phyloP scores from a whole-genome alignment of 2,329 filamentous ascomycete genomes.

The Calonectria pteridis region DNA sequence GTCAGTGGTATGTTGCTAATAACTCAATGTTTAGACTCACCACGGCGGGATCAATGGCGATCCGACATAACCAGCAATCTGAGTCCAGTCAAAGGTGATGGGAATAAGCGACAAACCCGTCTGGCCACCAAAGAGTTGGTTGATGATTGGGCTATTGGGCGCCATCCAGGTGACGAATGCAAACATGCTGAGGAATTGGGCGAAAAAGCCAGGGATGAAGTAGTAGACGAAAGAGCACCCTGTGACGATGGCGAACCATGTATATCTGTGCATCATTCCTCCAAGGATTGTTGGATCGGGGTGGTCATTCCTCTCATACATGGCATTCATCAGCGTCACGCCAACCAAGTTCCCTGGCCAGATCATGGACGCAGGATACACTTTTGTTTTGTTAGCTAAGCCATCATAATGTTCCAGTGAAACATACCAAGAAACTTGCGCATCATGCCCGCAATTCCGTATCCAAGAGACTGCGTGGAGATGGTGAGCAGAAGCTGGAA shows the following conservation, averaged over 20 bases:
- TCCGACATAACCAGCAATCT: constrained; percentile 75
- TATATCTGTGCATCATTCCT: constrained; percentile 74
- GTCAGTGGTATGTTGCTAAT: not conserved
- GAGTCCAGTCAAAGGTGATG: constrained; percentile 83
- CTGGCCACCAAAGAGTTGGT: constrained; percentile 79
- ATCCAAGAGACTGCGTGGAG: constrained; percentile 77
- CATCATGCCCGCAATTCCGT: constrained; percentile 77
- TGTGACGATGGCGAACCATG: constrained; percentile 72
- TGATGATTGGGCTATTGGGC: constrained; percentile 75
- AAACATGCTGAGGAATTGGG: constrained; percentile 77
- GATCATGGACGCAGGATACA: constrained; percentile 78
- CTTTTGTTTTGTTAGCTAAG: constrained; percentile 46
- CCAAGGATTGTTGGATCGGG: constrained; percentile 68
- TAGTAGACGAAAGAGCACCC: constrained; percentile 72
- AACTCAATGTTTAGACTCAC: constrained; percentile 50
- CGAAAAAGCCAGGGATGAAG: constrained; percentile 77
- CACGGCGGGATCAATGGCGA: constrained; percentile 79
- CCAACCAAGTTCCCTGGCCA: constrained; percentile 78
- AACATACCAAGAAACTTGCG: constrained; percentile 70
- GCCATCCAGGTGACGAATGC: constrained; percentile 80
- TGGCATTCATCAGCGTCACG: constrained; percentile 76
- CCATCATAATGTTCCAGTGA: too few species aligned
- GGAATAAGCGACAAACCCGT: constrained; percentile 77
- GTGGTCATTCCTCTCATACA: constrained; percentile 72
- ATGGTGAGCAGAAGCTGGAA: constrained; percentile 77